Percentiles rank a stretch among this genome's conserved stretches.
Conservation (phyloP, 2,329 filamentous ascomycete genomes). For the Ampelomyces quisqualis region DNA sequence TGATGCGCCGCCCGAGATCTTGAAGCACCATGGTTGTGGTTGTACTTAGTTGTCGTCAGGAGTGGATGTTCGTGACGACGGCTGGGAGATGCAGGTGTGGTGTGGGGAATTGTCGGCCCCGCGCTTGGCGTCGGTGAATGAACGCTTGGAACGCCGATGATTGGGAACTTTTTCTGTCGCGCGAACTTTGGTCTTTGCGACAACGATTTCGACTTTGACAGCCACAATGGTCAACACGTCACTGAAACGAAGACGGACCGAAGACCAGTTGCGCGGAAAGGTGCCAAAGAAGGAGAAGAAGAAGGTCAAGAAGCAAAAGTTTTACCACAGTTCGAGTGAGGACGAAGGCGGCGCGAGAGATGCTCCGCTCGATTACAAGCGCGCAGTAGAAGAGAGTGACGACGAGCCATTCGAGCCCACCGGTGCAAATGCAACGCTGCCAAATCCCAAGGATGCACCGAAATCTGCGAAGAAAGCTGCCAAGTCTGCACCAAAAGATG, state of each 20-base stretch:
- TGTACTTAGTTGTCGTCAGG: constrained; percentile 9
- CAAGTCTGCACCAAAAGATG: constrained; percentile 11
- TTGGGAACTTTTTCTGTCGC: constrained; percentile 24
- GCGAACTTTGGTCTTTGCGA: constrained; percentile 5
- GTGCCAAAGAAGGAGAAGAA: constrained; percentile 55
- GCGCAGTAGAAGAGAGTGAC: constrained; percentile 47
- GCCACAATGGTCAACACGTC: constrained; percentile 44
- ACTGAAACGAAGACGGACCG: constrained; percentile 59
- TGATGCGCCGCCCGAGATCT: constrained; percentile 98
- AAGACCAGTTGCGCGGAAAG: constrained; percentile 59
- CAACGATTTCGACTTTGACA: constrained; percentile 9
- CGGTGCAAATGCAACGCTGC: constrained; percentile 24
- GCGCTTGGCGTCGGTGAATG: constrained; percentile 35
- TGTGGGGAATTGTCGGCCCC: constrained; percentile 23
- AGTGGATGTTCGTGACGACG: constrained; percentile 6
- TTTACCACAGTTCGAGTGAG: constrained; percentile 66
- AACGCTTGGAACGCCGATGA: constrained; percentile 23
- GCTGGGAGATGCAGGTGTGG: constrained; percentile 12
- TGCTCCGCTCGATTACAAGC: constrained; percentile 48
- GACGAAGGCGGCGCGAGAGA: constrained; percentile 44
- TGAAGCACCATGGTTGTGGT: constrained; percentile 81
- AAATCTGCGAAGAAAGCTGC: constrained; percentile 20
- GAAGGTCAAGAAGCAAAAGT: constrained; percentile 63
- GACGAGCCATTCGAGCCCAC: constrained; percentile 40
- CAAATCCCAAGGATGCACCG: constrained; percentile 20